Evolutionary conservation across 139 green algal species (phyloP).

Genomic region (Microglena sp.): DNA sequence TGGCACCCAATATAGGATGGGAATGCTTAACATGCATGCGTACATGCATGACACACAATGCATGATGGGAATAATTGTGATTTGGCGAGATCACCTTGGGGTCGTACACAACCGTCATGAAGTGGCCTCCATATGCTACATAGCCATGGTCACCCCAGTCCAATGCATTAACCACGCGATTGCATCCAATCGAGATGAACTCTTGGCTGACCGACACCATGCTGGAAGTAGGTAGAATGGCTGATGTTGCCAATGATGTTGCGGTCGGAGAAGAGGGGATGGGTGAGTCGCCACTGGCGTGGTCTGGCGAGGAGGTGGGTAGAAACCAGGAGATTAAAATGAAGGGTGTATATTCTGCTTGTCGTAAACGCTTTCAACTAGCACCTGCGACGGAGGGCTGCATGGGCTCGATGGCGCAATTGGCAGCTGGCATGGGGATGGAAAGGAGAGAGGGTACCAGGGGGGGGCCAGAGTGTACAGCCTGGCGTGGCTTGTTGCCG

Average conservation of each 20-base stretch:
- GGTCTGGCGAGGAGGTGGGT: too few species aligned
- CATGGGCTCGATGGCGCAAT: too few species aligned
- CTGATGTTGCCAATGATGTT: conserved; percentile 6
- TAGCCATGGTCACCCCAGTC: conserved; percentile 53
- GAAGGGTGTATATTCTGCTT: too few species aligned
- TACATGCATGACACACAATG: background rate
- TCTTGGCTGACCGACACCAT: conserved; percentile 13
- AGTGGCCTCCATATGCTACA: conserved; percentile 59
- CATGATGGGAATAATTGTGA: background rate
- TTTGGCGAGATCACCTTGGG: conserved; percentile 29
- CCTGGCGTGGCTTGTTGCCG: too few species aligned
- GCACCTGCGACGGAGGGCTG: too few species aligned
- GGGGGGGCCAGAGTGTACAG: too few species aligned
- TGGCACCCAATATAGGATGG: background rate
- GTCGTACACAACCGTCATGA: conserved; percentile 58
- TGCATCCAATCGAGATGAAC: conserved; percentile 55
- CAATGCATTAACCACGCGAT: conserved; percentile 46
- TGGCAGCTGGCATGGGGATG: too few species aligned
- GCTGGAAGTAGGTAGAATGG: background rate
- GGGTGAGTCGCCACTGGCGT: too few species aligned
- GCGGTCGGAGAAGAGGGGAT: too few species aligned
- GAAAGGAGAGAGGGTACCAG: too few species aligned
- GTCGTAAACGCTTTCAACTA: too few species aligned
- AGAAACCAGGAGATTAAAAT: too few species aligned
- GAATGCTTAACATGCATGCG: background rate